Evolutionary conservation across 169 alveolate genomes (phyloP), one percentile per base, ranked within the genome.

Genomic region (Plasmodium berghei): DNA sequence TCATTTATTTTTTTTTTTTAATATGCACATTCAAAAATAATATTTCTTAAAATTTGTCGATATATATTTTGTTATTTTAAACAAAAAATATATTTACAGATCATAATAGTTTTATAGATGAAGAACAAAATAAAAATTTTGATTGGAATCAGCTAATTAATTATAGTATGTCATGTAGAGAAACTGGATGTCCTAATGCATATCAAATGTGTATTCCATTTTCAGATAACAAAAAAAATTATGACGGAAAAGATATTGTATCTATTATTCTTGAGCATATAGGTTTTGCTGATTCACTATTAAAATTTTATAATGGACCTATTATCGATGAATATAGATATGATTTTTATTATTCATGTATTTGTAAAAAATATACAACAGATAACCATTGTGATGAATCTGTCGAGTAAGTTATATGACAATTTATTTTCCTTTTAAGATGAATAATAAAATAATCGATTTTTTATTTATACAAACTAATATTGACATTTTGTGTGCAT

Each of bases 151-250:
- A 48, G 24, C 24, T 63, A 34, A 71, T 77, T 9, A 9, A 20
- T 54, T 49, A 48, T 9, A 20, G 18, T 20, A 26, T 77, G 20
- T 45, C 77, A 16, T 77, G 89, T 70, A 62, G 89, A 64, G 71
- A 62, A 64, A 77, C 77, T 3, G 74, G 77, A 10, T 77, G 89
- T 20, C 89, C 89, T 42, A 16, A 77, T 28, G 0, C 89, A 22
- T 77, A 77, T 64, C 62, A 77, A 24, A 77, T 77, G 75, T 77
- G 89, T 46, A 10, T 66, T 18, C 89, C 89, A 10, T 34, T 77
- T 55, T 63, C 2, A 48, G 24, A 22, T 12, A 69, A 64, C 20
- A 18, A 16, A 8, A 22, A 67, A 8, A 77, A 63, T n/a, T 77
- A 49, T 45, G 61, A 24, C 1, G 75, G 77, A 49, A 77, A 48